Conservation (phyloP, 257 asterid species). For the Solanum tarapatanum region DNA sequence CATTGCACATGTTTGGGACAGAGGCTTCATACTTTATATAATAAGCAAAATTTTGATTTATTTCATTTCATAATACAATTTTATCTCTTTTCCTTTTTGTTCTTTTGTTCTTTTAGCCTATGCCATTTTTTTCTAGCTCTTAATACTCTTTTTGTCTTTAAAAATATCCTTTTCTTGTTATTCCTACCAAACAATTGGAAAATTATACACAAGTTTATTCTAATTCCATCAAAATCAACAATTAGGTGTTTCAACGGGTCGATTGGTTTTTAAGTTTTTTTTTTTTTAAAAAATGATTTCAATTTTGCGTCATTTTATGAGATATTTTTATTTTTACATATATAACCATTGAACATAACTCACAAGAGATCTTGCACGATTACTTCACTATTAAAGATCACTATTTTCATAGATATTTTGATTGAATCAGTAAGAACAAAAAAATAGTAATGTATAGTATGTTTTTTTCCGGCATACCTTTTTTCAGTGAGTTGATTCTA, state of each 20-base stretch:
- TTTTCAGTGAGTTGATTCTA: too few species aligned
- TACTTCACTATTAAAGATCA: too few species aligned
- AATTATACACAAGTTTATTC: background rate
- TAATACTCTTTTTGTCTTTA: background rate
- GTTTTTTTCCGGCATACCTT: too few species aligned
- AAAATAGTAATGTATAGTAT: too few species aligned
- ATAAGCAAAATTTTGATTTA: background rate
- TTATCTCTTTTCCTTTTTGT: background rate
- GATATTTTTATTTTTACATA: too few species aligned
- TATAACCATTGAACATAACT: too few species aligned
- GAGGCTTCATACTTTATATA: background rate
- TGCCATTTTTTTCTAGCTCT: background rate
- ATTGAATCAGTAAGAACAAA: too few species aligned
- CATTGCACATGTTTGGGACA: slow-evolving; percentile 1
- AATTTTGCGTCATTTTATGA: background rate
- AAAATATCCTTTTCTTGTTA: background rate
- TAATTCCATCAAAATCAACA: background rate
- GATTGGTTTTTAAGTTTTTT: background rate
- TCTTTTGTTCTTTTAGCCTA: background rate
- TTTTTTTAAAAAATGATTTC: background rate
- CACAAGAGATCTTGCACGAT: too few species aligned
- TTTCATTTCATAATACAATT: background rate
- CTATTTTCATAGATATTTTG: too few species aligned
- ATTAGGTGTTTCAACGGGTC: background rate
- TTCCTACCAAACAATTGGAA: background rate